These are phyloP conservation scores for Daldinia decipiens DNA, from an alignment of 495 filamentous ascomycete species.

Conservation along the genomic window DNA sequence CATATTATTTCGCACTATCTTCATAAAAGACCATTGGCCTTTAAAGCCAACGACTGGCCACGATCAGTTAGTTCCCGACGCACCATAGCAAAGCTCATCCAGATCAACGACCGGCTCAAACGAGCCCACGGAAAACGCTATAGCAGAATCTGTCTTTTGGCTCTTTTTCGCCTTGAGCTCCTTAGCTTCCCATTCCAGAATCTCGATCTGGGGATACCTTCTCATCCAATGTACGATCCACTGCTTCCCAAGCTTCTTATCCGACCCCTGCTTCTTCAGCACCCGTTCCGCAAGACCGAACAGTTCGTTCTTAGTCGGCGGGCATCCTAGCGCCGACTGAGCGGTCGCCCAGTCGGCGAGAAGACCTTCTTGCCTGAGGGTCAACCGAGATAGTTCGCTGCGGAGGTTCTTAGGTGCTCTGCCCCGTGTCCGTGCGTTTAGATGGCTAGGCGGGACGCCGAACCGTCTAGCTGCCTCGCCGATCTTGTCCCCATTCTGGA, in stretches of 20 bases:
- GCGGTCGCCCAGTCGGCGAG: constrained; percentile 37
- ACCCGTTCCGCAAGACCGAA: constrained; percentile 28
- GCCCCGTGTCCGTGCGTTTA: constrained; percentile 14
- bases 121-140: constrained; percentile 6
- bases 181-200: constrained; percentile 32
- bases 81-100: constrained; percentile 14
- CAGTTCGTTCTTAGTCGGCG: constrained; percentile 32
- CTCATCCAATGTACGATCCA: constrained; percentile 42
- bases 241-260: constrained; percentile 31
- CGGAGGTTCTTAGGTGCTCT: constrained; percentile 15
- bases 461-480: constrained; percentile 21
- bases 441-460: constrained; percentile 25
- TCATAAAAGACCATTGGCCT: not conserved
- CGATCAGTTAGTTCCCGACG: not conserved
- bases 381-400: constrained; percentile 27
- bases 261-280: constrained; percentile 20
- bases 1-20: not conserved
- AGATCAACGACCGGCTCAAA: constrained; percentile 17
- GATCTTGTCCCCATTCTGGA: constrained; percentile 9
- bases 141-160: not conserved
- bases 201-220: constrained; percentile 31
- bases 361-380: constrained; percentile 30
- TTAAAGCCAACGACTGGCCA: not conserved
- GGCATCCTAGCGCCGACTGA: constrained; percentile 28
- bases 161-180: constrained; percentile 11